A percentile compares a stretch with the other conserved stretches of the same genome.
Conservation (phyloP, 2,329 filamentous ascomycete genomes). For the Sordariomycetes sp. region DNA sequence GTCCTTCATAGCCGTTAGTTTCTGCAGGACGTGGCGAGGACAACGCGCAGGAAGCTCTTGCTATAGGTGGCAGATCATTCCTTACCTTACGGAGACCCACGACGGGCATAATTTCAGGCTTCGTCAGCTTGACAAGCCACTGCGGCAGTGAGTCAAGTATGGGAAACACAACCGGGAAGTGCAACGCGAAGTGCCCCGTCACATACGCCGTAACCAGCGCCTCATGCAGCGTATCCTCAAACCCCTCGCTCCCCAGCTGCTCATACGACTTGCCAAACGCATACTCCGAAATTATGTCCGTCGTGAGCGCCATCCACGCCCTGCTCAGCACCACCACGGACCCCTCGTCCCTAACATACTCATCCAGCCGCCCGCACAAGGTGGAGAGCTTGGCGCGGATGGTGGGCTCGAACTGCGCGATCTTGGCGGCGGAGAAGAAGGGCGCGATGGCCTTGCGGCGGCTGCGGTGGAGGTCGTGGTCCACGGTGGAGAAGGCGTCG, state of each 20-base stretch:
- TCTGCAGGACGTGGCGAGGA: slow-evolving; percentile 6
- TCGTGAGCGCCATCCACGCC: slow-evolving; percentile 5
- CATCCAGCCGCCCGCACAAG: slow-evolving; percentile 18
- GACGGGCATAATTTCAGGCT: neutral
- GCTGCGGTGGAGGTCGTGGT: slow-evolving; percentile 21
- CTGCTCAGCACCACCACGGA: neutral
- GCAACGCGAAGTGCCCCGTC: neutral
- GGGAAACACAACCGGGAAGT: slow-evolving; percentile 1
- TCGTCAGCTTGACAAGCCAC: slow-evolving; percentile 1
- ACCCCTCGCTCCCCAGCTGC: slow-evolving; percentile 14
- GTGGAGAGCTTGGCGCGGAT: slow-evolving; percentile 23
- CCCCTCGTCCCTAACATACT: slow-evolving; percentile 12
- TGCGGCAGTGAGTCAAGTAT: slow-evolving; percentile 23
- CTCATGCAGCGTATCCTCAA: slow-evolving; percentile 1
- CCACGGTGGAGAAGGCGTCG: slow-evolving; percentile 19
- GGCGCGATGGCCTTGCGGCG: slow-evolving; percentile 22
- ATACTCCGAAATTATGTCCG: slow-evolving; percentile 27
- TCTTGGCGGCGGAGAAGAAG: slow-evolving; percentile 24
- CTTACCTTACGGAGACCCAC: neutral
- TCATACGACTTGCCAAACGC: slow-evolving; percentile 21
- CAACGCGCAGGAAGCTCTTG: no score
- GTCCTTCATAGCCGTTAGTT: slow-evolving; percentile 12
- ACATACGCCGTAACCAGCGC: neutral
- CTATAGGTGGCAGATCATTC: neutral
- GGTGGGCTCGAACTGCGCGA: slow-evolving; percentile 24